Evolutionary conservation across 768 basidiomycete genomes (phyloP), one percentile per base, ranked within the genome.

Genomic region (Russula sp.): DNA sequence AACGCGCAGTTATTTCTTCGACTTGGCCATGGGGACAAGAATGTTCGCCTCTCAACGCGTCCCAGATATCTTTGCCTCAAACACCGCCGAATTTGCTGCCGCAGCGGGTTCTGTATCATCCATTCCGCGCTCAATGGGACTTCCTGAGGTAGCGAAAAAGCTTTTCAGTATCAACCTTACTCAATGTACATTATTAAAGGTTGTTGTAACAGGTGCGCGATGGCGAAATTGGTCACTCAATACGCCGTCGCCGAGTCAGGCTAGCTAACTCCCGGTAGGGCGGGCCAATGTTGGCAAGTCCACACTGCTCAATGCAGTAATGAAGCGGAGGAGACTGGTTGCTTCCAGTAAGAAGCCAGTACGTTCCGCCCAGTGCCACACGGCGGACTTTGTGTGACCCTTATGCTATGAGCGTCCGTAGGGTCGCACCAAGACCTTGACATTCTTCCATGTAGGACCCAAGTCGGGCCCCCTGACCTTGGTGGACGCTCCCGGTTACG

Each of bases 401-500:
- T 57, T 42, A 50, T 39, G 45, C 54, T 42, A 50, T 39, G 45
- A 48, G 56, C 32, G 27, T 16, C 6, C 31, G 5, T 64, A 91
- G 89, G 89, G 89, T 14, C 79, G 82, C n/a, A 91, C 89, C 13
- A 81, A 82, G 68, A 72, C 83, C 10, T 74, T 92, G 54, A 88
- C 90, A 66, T 91, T 90, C 69, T 90, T 82, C 70, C 77, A 81
- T 45, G 82, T 90, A n/a, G 86, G 87, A 4, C 66, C 81, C 31
- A 59, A 66, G 18, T 73, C 75, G 9, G 83, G 84, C 37, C 78
- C 82, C 44, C 76, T 89, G 39, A 70, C 90, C 22, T 74, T 92
- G 3, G 89, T 93, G 10, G 91, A 93, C 68, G 81, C 89, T 13
- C 91, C 91, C 3, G 90, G 91, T 16, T 93, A 92, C 71, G 91